These are phyloP conservation scores for Tetragonia tetragonoides DNA, from an alignment of 148 eudicot genomes.

Conservation along the genomic window DNA sequence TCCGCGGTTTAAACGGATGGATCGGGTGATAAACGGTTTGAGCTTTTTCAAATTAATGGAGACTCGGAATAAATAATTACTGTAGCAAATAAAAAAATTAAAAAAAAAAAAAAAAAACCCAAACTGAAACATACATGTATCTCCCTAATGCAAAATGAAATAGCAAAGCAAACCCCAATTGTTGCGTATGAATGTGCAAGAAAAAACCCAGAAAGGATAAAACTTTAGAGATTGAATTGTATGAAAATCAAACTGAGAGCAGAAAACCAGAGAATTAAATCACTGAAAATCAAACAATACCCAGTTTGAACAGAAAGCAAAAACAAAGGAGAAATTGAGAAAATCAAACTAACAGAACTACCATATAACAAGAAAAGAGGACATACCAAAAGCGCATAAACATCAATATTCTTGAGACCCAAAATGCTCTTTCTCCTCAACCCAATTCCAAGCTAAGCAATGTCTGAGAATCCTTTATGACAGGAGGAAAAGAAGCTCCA, in stretches of 20 bases:
- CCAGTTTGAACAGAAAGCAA: not conserved
- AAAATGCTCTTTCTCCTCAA: constrained; percentile 65
- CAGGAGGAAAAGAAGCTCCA: constrained; percentile 52
- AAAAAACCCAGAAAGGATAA: no score
- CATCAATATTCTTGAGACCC: constrained; percentile 80
- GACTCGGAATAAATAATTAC: no score
- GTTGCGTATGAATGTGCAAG: no score
- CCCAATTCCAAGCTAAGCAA: constrained; percentile 85
- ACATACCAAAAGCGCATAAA: constrained; percentile 83
- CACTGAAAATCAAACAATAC: not conserved
- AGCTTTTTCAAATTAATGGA: not conserved
- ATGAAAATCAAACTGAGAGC: not conserved
- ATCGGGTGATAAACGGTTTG: no score
- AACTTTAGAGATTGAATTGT: not conserved
- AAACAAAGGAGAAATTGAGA: not conserved
- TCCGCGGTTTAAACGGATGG: no score
- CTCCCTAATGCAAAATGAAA: no score
- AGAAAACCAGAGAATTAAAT: not conserved
- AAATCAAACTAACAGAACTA: no score
- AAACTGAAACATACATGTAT: no score
- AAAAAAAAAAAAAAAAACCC: not conserved
- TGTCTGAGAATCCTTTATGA: constrained; percentile 45
- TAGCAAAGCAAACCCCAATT: no score
- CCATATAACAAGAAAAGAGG: constrained; percentile 9
- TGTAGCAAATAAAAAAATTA: no score